phyloP scores from a whole-genome alignment of 495 filamentous ascomycete species.

The Stereocaulon alpinum region DNA sequence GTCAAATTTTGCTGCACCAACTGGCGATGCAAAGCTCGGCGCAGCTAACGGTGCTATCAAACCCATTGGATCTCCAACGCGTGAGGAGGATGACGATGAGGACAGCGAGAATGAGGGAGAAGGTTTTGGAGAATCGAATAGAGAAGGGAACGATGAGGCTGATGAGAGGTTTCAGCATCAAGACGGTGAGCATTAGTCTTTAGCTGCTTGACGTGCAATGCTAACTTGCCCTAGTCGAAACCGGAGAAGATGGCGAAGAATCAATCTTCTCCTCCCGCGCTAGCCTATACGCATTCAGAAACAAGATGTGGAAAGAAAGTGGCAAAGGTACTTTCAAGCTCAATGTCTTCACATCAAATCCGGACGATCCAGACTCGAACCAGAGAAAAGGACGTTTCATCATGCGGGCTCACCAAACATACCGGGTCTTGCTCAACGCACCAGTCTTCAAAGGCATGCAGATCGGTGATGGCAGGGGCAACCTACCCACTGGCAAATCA shows the following conservation, averaged over 20 bases:
- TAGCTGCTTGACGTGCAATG: neutral
- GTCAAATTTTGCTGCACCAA: conserved; percentile 59
- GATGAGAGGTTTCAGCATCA: conserved; percentile 62
- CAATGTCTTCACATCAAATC: conserved; percentile 49
- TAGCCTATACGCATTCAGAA: conserved; percentile 65
- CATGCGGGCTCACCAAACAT: conserved; percentile 77
- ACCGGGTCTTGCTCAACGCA: conserved; percentile 80
- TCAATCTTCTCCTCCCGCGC: conserved; percentile 50
- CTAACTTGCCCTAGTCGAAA: conserved; percentile 46
- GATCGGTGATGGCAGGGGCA: conserved; percentile 48
- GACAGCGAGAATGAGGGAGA: conserved; percentile 36
- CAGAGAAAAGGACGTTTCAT: conserved; percentile 56
- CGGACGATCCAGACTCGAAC: conserved; percentile 35
- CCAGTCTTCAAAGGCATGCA: conserved; percentile 62
- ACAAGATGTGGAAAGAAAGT: conserved; percentile 79
- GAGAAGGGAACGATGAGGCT: conserved; percentile 31
- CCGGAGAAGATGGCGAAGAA: conserved; percentile 58
- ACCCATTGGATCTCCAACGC: conserved; percentile 59
- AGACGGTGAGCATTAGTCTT: conserved; percentile 42
- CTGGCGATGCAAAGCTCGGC: conserved; percentile 41
- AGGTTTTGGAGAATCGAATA: conserved; percentile 36
- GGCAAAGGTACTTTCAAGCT: conserved; percentile 75
- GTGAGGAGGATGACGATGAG: conserved; percentile 46
- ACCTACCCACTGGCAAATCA: conserved; percentile 41
- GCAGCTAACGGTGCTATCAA: conserved; percentile 47